Conservation (phyloP, 805 yeast species). For the Wickerhamomyces kurtzmanii region DNA sequence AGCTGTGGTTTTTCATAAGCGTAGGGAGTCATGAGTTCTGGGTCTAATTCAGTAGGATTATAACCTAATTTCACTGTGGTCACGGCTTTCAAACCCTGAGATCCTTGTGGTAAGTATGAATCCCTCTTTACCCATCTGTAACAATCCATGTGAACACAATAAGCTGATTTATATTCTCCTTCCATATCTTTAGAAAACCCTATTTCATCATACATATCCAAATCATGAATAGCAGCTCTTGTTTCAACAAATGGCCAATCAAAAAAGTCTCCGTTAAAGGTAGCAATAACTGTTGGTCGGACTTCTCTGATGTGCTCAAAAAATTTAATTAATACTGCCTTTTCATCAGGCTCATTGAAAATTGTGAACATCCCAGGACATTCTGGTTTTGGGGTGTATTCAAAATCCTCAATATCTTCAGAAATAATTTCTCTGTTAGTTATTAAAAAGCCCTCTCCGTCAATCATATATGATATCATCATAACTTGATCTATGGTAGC, state of each 20-base stretch:
- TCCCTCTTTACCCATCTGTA: conserved; percentile 97
- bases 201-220: conserved; percentile 85
- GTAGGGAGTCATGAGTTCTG: conserved; percentile 96
- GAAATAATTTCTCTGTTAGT: conserved; percentile 92
- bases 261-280: conserved; percentile 96
- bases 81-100: conserved; percentile 96
- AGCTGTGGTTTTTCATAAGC: conserved; percentile 91
- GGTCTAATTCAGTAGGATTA: conserved; percentile 93
- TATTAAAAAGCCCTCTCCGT: conserved; percentile 90
- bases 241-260: conserved; percentile 99
- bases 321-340: conserved; percentile 61
- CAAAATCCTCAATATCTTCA: conserved; percentile 93
- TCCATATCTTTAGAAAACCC: conserved; percentile 87
- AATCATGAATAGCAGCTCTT: conserved; percentile 72
- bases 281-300: conserved; percentile 93
- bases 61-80: conserved; percentile 93
- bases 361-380: conserved; percentile 84
- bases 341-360: conserved; percentile 84
- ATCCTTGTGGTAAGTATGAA: conserved; percentile 94
- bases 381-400: conserved; percentile 95
- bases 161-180: conserved; percentile 86
- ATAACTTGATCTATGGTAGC: conserved; percentile 83
- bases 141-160: conserved; percentile 97
- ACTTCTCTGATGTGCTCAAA: conserved; percentile 87
- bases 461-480: conserved; percentile 99